Conservation (phyloP, 2,329 filamentous ascomycete genomes). For the Ascochyta koolunga region DNA sequence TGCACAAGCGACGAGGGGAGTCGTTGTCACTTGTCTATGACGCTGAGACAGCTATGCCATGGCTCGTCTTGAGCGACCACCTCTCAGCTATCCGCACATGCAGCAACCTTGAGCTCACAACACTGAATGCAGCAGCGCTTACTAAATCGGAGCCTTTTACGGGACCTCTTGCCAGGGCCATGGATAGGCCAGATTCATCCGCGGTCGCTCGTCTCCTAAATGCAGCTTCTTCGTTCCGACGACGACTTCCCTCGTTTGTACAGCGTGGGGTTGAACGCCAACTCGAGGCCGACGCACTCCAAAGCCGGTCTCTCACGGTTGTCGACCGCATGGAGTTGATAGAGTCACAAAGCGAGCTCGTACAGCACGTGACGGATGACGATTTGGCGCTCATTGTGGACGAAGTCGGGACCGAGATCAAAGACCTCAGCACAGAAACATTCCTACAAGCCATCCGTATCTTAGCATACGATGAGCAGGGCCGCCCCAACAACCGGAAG, state of each 20-base stretch:
- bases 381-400: conserved; percentile 65
- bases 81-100: conserved; percentile 80
- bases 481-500: conserved; percentile 50
- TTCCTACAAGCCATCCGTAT: conserved; percentile 60
- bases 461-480: conserved; percentile 50
- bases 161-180: conserved; percentile 34
- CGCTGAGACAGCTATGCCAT: conserved; percentile 71
- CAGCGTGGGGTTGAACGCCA: conserved; percentile 70
- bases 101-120: conserved; percentile 75
- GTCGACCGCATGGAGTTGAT: conserved; percentile 78
- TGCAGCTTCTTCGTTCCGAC: conserved; percentile 72
- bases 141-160: conserved; percentile 22
- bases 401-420: conserved; percentile 59
- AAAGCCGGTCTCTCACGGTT: conserved; percentile 64
- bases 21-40: conserved; percentile 81
- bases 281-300: conserved; percentile 74
- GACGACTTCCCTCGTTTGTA: conserved; percentile 72
- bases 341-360: conserved; percentile 79
- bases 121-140: conserved; percentile 66
- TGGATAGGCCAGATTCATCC: conserved; percentile 48
- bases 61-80: conserved; percentile 83
- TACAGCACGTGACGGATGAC: conserved; percentile 80
- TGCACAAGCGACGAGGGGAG: conserved; percentile 86
- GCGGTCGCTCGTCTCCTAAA: conserved; percentile 69
- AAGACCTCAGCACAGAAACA: conserved; percentile 56